Conservation (phyloP, 2,329 filamentous ascomycete genomes). For the Polytolypa hystricis region DNA sequence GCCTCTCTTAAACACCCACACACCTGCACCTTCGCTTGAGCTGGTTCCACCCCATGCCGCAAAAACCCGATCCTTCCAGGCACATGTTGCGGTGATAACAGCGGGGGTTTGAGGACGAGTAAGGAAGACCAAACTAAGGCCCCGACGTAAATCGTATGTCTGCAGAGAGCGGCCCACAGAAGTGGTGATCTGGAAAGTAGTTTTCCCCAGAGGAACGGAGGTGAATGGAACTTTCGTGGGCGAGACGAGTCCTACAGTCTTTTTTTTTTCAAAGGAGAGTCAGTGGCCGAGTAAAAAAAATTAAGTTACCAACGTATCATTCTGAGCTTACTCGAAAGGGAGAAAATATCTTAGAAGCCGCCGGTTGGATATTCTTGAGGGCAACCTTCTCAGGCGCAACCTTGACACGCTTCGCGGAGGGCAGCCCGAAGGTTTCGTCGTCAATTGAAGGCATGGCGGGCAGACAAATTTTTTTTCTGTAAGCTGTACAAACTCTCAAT, state of each 20-base stretch:
- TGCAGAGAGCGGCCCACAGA: constrained; percentile 83
- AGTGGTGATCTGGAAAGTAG: constrained; percentile 94
- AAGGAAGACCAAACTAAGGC: constrained; percentile 85
- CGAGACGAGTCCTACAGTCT: constrained; percentile 90
- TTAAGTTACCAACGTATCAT: neutral
- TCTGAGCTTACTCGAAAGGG: constrained; percentile 65
- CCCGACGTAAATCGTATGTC: constrained; percentile 86
- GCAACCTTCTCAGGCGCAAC: constrained; percentile 32
- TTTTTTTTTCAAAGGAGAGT: constrained; percentile 9
- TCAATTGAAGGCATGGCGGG: constrained; percentile 35
- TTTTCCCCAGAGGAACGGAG: constrained; percentile 77
- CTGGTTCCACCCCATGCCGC: constrained; percentile 71
- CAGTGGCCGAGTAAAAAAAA: neutral
- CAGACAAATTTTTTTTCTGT: neutral
- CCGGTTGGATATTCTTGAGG: constrained; percentile 16
- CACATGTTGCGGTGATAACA: constrained; percentile 72
- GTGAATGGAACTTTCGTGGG: constrained; percentile 86
- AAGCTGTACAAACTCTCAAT: too few species aligned
- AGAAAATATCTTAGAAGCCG: constrained; percentile 73
- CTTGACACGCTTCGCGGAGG: constrained; percentile 68
- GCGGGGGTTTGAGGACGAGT: constrained; percentile 80
- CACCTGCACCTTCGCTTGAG: constrained; percentile 46
- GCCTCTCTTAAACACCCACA: constrained; percentile 89
- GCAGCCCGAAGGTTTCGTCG: constrained; percentile 47
- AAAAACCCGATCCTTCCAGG: constrained; percentile 78